Evolutionary conservation across 169 alveolate species (phyloP), one percentile per base, ranked within the genome.

Genomic region (Plasmodium inui): DNA sequence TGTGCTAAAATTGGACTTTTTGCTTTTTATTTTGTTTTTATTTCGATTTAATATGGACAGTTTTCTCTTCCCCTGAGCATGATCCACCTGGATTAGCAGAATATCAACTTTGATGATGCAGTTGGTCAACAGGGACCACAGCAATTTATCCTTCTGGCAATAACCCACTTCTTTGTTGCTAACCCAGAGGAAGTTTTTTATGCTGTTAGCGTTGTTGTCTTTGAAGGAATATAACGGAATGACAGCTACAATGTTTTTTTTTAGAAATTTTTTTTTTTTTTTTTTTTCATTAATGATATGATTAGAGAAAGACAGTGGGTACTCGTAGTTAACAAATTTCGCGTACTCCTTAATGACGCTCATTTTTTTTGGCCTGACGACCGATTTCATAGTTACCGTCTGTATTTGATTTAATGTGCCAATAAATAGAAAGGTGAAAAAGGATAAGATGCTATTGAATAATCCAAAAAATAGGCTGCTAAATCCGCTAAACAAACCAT

Each of bases 351-450:
- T 82, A 50, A 84, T 73, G 39, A 95, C 76, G 34, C 86, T 82
- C 74, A 95, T 93, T 61, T 96, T 92, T 67, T 91, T 73, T 44
- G 97, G 97, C 10, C 97, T 80, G 22, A 96, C 93, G 30, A 96
- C 96, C 1, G 97, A 95, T 74, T 95, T 81, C 96, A 95, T 95
- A 9, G 96, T 91, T 72, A 95, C 94, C n/a, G 97, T 83, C 83
- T 96, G 97, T 50, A 96, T 96, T 92, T 96, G 97, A 61, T 96
- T 94, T 92, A 96, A 76, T 70, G 96, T 73, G 17, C 97, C 97
- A 76, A 95, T 96, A 55, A 92, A 91, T 12, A 93, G 19, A 73
- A 96, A 85, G 8, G 97, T 95, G 39, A 94, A 78, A 61, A 96
- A 96, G 44, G 96, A 93, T 37, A 96, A 85, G 28, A 94, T 46